These are phyloP conservation scores for Scytalidium lignicola DNA, from an alignment of 2,329 filamentous ascomycete genomes.

Conservation along the genomic window DNA sequence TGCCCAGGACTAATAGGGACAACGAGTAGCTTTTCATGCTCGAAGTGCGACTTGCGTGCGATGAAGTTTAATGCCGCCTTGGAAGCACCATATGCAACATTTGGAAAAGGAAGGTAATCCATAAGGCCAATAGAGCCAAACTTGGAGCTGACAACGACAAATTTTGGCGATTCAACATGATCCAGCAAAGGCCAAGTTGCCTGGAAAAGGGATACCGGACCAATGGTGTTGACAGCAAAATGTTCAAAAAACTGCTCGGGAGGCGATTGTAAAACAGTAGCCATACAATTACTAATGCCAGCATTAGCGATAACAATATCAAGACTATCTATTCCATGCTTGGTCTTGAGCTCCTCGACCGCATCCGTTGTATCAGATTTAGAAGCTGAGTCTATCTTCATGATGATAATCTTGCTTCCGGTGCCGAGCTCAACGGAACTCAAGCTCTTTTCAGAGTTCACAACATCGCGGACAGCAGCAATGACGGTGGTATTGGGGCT, in stretches of 20 bases:
- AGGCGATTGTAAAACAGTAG: conserved; percentile 25
- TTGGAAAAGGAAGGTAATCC: conserved; percentile 8
- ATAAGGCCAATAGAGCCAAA: conserved; percentile 19
- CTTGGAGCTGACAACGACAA: conserved; percentile 30
- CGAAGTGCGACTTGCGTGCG: conserved; percentile 31
- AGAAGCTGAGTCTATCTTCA: conserved; percentile 34
- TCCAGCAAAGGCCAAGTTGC: conserved; percentile 35
- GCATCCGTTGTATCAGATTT: conserved; percentile 23
- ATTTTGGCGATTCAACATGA: conserved; percentile 28
- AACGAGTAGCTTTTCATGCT: conserved; percentile 30
- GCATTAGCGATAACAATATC: conserved; percentile 49
- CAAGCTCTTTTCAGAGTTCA: conserved; percentile 5
- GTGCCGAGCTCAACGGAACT: conserved; percentile 19
- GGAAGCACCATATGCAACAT: conserved; percentile 36
- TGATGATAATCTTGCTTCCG: conserved; percentile 32
- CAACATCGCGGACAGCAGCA: conserved; percentile 34
- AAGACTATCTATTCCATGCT: conserved; percentile 33
- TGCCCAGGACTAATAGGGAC: conserved; percentile 27
- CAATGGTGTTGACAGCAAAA: conserved; percentile 43
- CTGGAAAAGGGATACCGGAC: conserved; percentile 39
- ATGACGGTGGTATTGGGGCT: conserved; percentile 34
- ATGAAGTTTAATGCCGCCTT: conserved; percentile 36
- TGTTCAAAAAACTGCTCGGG: conserved; percentile 33
- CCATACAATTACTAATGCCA: conserved; percentile 31
- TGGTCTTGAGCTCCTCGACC: conserved; percentile 11